Percentiles rank a stretch among this genome's conserved stretches.
Evolutionary conservation across 139 green algal species (phyloP).

Genomic region (Coelastrella sp.): DNA sequence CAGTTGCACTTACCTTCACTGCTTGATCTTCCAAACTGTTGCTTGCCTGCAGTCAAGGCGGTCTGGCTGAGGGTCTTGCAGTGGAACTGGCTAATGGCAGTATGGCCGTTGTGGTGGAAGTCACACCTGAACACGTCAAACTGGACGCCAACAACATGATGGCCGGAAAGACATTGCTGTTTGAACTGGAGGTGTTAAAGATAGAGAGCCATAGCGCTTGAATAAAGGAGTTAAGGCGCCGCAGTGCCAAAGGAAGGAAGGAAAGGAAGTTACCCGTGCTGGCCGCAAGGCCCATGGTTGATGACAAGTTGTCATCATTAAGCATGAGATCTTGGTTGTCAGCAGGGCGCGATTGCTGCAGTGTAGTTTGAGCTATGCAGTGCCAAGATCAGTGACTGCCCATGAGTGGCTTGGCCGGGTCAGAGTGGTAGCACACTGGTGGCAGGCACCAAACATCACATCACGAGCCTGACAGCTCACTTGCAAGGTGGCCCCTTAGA

Average conservation of each 20-base stretch:
- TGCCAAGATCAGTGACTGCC: no score
- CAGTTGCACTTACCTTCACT: neutral
- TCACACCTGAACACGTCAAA: slow-evolving; percentile 60
- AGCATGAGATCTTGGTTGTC: neutral
- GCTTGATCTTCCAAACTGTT: neutral
- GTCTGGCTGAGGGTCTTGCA: slow-evolving; percentile 73
- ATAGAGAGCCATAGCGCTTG: slow-evolving; percentile 54
- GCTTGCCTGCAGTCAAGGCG: slow-evolving; percentile 74
- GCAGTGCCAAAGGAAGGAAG: no score
- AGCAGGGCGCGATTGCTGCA: neutral
- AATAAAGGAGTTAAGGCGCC: no score
- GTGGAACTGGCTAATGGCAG: slow-evolving; percentile 84
- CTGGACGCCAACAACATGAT: slow-evolving; percentile 91
- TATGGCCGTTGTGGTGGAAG: slow-evolving; percentile 70
- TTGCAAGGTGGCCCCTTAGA: no score
- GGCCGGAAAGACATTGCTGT: slow-evolving; percentile 79
- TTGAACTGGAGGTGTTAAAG: slow-evolving; percentile 77
- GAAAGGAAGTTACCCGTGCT: no score
- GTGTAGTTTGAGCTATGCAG: neutral
- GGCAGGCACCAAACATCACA: no score
- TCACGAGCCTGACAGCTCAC: no score
- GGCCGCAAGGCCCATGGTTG: no score
- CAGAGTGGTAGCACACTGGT: no score
- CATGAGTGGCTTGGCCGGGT: no score
- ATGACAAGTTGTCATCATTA: no score